phyloP scores from a whole-genome alignment of 805 yeast species.

The Henningerozyma blattae region DNA sequence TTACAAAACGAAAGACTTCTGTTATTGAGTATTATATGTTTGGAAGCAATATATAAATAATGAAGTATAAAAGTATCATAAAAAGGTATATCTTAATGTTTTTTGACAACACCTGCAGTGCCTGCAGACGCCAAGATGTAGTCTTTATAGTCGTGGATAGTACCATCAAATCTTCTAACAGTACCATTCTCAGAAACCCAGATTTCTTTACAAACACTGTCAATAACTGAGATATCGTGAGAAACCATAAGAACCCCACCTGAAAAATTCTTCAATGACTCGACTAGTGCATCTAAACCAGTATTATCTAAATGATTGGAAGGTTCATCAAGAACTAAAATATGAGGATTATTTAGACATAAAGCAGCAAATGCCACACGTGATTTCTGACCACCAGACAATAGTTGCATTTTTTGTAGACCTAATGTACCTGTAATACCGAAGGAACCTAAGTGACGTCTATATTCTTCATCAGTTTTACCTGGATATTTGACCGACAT shows the following conservation, averaged over 20 bases:
- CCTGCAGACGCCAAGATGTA: slow-evolving; percentile 72
- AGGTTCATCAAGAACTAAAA: slow-evolving; percentile 91
- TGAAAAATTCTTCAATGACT: slow-evolving; percentile 74
- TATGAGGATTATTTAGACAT: slow-evolving; percentile 82
- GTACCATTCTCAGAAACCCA: slow-evolving; percentile 89
- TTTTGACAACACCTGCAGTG: slow-evolving; percentile 80
- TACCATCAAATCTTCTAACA: slow-evolving; percentile 69
- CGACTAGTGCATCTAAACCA: slow-evolving; percentile 91
- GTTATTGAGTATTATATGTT: no score
- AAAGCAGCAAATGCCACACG: slow-evolving; percentile 97
- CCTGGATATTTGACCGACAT: slow-evolving; percentile 85
- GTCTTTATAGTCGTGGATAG: slow-evolving; percentile 79
- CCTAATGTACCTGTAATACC: slow-evolving; percentile 95
- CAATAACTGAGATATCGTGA: slow-evolving; percentile 89
- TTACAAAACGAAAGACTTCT: no score
- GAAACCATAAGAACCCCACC: slow-evolving; percentile 98
- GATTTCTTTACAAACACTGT: slow-evolving; percentile 80
- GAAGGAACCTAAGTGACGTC: slow-evolving; percentile 92
- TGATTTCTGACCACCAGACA: slow-evolving; percentile 97
- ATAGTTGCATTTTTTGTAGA: slow-evolving; percentile 73
- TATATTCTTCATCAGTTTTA: slow-evolving; percentile 88
- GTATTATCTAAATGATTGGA: slow-evolving; percentile 97
- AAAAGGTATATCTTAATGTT: slow-evolving; percentile 53
- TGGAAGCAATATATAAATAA: no score
- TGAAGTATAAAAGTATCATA: no score